phyloP scores from a whole-genome alignment of 1,139 yeast genomes.

The Scheffersomyces cryptocercus region DNA sequence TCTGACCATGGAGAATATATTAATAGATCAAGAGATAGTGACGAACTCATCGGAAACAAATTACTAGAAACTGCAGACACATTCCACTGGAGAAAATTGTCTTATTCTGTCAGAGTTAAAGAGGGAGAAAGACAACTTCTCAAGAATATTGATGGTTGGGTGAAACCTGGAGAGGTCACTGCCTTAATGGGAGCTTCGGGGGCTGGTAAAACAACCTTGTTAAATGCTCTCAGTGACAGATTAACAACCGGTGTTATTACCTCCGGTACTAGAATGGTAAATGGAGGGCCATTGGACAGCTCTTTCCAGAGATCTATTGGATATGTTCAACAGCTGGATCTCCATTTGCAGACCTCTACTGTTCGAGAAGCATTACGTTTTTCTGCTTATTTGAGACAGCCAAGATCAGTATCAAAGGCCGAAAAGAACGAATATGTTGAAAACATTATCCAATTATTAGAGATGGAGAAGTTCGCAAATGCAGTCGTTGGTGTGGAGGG shows the following conservation, averaged over 20 bases:
- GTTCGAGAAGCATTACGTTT: conserved; percentile 13
- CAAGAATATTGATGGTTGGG: conserved; percentile 20
- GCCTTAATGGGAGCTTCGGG: conserved; percentile 16
- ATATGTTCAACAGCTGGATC: conserved; percentile 15
- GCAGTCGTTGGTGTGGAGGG: conserved; percentile 15
- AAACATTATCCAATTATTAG: conserved; percentile 11
- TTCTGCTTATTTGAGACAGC: conserved; percentile 14
- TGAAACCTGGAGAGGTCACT: conserved; percentile 21
- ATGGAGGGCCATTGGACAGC: conserved; percentile 15
- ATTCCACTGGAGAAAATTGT: conserved; percentile 20
- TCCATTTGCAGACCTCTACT: conserved; percentile 11
- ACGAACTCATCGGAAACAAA: conserved; percentile 1
- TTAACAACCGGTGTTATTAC: conserved; percentile 12
- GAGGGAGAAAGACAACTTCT: conserved; percentile 18
- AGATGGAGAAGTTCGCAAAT: conserved; percentile 12
- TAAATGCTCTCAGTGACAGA: conserved; percentile 12
- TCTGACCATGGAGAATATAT: conserved; percentile 2
- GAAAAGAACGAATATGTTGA: conserved; percentile 14
- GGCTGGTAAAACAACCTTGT: conserved; percentile 15
- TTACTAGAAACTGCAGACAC: conserved; percentile 5
- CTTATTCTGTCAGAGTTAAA: conserved; percentile 17
- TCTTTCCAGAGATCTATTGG: conserved; percentile 46
- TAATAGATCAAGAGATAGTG: neutral
- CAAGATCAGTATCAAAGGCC: conserved; percentile 5
- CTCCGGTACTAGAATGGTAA: conserved; percentile 11